Percentiles rank a stretch among this genome's conserved stretches.
phyloP scores from a whole-genome alignment of 1,139 yeast species.

The Pichia sp. region DNA sequence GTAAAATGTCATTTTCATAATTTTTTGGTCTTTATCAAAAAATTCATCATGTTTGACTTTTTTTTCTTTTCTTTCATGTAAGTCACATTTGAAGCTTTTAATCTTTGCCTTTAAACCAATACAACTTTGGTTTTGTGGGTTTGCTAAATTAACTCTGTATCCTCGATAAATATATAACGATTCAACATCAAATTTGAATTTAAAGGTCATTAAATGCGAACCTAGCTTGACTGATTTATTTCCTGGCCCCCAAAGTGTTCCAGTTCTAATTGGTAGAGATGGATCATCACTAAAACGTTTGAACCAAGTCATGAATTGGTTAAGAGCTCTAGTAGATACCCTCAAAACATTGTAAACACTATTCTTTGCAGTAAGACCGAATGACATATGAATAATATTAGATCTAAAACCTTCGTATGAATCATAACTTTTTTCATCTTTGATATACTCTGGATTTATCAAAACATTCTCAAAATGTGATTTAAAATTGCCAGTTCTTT shows the following conservation, averaged over 20 bases:
- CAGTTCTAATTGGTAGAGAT: conserved; percentile 70
- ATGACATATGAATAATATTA: conserved; percentile 70
- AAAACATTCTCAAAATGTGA: conserved; percentile 70
- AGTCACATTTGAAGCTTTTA: conserved; percentile 58
- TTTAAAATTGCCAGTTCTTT: conserved; percentile 45
- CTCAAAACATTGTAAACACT: conserved; percentile 52
- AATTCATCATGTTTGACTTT: conserved; percentile 53
- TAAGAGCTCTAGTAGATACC: conserved; percentile 60
- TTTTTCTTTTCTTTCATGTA: conserved; percentile 82
- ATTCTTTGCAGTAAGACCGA: conserved; percentile 30
- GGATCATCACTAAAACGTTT: conserved; percentile 58
- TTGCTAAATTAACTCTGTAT: conserved; percentile 43
- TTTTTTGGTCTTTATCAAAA: conserved; percentile 49
- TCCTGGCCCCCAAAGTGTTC: conserved; percentile 44
- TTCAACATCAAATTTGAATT: conserved; percentile 66
- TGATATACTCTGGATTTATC: conserved; percentile 55
- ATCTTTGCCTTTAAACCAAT: conserved; percentile 78
- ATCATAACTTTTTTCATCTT: conserved; percentile 47
- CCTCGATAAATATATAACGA: conserved; percentile 73
- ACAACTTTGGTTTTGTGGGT: conserved; percentile 43
- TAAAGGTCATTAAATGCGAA: conserved; percentile 67
- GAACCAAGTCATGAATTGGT: conserved; percentile 81
- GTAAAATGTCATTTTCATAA: conserved; percentile 62
- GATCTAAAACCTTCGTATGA: conserved; percentile 77
- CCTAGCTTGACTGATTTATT: conserved; percentile 50